Evolutionary conservation across 169 alveolate species (phyloP), one percentile per base, ranked within the genome.

Genomic region (Plasmodium berghei): DNA sequence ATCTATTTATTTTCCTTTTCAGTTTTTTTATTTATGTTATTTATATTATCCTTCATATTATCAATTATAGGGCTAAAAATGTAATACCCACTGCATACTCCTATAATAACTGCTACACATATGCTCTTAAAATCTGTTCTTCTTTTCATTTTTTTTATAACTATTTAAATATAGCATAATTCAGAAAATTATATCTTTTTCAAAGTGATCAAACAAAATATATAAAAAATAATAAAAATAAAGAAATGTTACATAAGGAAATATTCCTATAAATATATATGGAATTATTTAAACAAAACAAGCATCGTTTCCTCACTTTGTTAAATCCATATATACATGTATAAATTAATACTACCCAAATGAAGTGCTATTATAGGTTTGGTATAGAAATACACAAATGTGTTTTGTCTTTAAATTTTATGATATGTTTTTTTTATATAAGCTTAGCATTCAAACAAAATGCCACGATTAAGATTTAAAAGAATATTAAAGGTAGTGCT

Each of bases 41-140:
- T 70, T 8, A 83, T 61, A 69, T 83, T 69, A 28, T 83, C 90
- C 55, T 83, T 83, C 90, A 83, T 83, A 55, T 67, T 83, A 45
- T 54, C 46, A 6, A 83, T 62, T 40, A 83, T 83, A 6, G 90
- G 90, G 46, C 70, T 55, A 62, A 83, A 83, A 26, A 83, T 83
- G 42, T 83, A 83, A 71, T 48, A 66, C 20, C 90, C 90, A 48
- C 85, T 83, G 28, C 86, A 83, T 28, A 83, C 42, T 28, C 90
- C 90, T 28, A 83, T 66, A 48, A 83, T 46, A n/a, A 63, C 34
- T 18, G 90, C 90, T 45, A 83, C 77, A 69, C 85, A 66, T 34
- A 83, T 26, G 22, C 90, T 83, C 42, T 83, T 83, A 55, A 69
- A n/a, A 34, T 83, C 90, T 61, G 56, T 56, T 54, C 90, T 52